Base-by-base conservation (phyloP, 2,329 filamentous ascomycete species). In the Monilinia aucupariae region DNA sequence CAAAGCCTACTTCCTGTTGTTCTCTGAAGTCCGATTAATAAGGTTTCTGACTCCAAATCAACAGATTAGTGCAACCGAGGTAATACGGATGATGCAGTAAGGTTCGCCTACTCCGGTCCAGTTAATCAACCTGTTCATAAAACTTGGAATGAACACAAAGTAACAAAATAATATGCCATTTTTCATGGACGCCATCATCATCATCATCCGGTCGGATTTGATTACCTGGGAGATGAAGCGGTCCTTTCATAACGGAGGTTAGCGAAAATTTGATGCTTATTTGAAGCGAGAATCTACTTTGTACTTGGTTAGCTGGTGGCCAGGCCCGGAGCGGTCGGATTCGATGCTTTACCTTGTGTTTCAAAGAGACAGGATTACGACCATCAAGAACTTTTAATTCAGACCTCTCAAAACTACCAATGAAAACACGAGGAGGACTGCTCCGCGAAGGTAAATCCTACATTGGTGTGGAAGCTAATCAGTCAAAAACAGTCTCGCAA, bases 201-300 rank as follows among this genome's bases (percentile, higher is more conserved):
- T 52, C 37, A 39, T 53, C 48, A 53, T 30, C 27, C 6, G 39
- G 45, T 49, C 32, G 47, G 49, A 58, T 58, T 62, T 61, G 50
- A 49, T 59, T 55, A 48, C 53, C 30, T 65, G 62, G 64, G 62
- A 64, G 62, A 64, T 56, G 66, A 66, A 63, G 22, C 63, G 67
- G 61, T 68, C 65, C 64, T 64, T 67, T 67, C 68, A 69, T 68
- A 66, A 54, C 65, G 64, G 67, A 69, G 64, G 20, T 22, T 63
- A 56, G 64, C 67, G 47, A 58, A 62, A 50, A 41, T n/a, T 39
- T 43, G 52, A 62, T 62, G 60, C 60, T 58, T 58, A 43, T 49
- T 56, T 58, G 30, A 59, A 60, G 48, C 63, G 34, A 51, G 62
- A n/a, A n/a, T n/a, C n/a, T n/a, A 50, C 41, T 32, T 48, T 34